Conservation (phyloP, 371 early-diverging fungal genomes). For the Syncephalastrum sp. region DNA sequence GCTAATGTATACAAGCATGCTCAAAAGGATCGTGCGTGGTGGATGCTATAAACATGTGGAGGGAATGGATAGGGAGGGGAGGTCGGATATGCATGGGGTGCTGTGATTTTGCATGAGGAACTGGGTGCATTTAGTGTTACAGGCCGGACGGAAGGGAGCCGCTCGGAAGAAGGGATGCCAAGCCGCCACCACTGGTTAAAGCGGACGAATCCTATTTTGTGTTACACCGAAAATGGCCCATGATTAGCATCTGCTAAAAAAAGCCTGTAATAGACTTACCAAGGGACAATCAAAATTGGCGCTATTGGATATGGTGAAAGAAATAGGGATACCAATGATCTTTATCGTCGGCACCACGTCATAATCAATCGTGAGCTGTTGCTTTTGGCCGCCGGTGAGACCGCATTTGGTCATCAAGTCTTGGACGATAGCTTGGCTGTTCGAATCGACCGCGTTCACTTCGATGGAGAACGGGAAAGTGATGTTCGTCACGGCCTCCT, state of each 20-base stretch:
- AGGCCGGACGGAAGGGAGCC: neutral
- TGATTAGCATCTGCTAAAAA: neutral
- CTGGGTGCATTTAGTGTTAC: too few relatives aligned
- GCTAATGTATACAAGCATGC: too few relatives aligned
- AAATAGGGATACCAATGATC: constrained; percentile 49
- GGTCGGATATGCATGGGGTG: too few relatives aligned
- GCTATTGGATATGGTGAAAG: constrained; percentile 36
- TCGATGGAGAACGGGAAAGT: constrained; percentile 46
- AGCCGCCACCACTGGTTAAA: constrained; percentile 4
- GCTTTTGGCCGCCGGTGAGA: constrained; percentile 19
- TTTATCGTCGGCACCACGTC: constrained; percentile 49
- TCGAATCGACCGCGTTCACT: constrained; percentile 24
- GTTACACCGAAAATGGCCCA: constrained; percentile 1
- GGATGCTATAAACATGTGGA: too few relatives aligned
- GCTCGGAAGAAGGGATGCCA: constrained; percentile 6
- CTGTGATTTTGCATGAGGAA: too few relatives aligned
- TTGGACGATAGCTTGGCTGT: constrained; percentile 30
- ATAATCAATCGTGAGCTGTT: constrained; percentile 48
- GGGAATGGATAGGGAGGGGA: too few relatives aligned
- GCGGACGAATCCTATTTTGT: too few relatives aligned
- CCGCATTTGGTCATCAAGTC: constrained; percentile 52
- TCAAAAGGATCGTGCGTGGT: too few relatives aligned
- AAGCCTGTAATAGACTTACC: constrained; percentile 14
- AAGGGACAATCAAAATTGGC: constrained; percentile 38
- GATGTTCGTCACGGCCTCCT: constrained; percentile 40